A percentile compares a stretch with the other conserved stretches of the same genome.
Evolutionary conservation across 2,329 filamentous ascomycete species (phyloP).

Genomic region (Coniella vitis): DNA sequence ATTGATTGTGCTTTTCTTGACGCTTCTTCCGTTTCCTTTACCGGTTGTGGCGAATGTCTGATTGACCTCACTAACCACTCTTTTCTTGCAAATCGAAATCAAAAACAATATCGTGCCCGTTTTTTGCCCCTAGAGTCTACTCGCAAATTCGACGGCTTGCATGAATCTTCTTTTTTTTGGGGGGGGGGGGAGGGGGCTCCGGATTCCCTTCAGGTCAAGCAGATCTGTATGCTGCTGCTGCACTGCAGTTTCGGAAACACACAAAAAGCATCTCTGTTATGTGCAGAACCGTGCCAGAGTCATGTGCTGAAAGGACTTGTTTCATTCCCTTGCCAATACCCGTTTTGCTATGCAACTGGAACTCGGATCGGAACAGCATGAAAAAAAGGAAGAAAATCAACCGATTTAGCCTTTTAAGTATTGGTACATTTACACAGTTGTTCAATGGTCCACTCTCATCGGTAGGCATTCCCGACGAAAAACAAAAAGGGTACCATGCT

Average conservation of each 20-base stretch:
- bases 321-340: conserved; percentile 8
- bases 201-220: conserved; percentile 1
- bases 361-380: conserved; percentile 4
- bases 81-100: too few relatives aligned
- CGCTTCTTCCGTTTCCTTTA: too few relatives aligned
- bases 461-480: background rate
- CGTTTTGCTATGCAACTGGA: conserved; percentile 16
- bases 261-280: conserved; percentile 8
- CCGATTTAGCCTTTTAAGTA: conserved; percentile 15
- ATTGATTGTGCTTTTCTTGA: too few relatives aligned
- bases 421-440: conserved; percentile 16
- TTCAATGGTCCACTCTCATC: conserved; percentile 6
- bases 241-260: background rate
- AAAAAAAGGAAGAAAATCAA: conserved; percentile 2
- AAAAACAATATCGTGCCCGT: too few relatives aligned
- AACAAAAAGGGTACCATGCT: background rate
- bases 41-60: too few relatives aligned
- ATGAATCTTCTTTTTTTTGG: background rate
- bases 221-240: conserved; percentile 10
- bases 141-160: too few relatives aligned
- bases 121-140: too few relatives aligned
- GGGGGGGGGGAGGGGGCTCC: too few relatives aligned
- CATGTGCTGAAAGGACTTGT: conserved; percentile 2
- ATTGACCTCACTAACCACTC: too few relatives aligned
- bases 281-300: conserved; percentile 10